Evolutionary conservation across 1,284 basidiomycete genomes (phyloP).

Genomic region (Microbotryum intermedium): DNA sequence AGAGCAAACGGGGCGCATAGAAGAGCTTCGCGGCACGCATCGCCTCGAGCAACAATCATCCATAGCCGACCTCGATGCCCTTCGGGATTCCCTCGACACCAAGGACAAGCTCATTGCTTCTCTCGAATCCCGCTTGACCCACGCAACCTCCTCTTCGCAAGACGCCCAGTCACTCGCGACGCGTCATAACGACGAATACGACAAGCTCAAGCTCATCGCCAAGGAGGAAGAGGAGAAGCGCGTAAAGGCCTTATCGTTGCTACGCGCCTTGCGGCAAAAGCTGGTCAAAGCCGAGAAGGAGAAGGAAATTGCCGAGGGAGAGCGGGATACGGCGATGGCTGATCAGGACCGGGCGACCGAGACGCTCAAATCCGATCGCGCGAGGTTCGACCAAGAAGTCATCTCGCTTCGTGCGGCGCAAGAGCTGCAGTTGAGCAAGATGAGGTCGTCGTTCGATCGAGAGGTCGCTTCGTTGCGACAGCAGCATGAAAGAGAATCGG

Average conservation of each 20-base stretch:
- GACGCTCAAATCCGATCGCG: constrained; percentile 50
- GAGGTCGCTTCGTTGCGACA: constrained; percentile 58
- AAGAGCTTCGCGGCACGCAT: constrained; percentile 74
- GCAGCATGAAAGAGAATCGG: constrained; percentile 62
- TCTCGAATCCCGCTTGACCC: constrained; percentile 41
- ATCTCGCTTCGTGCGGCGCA: constrained; percentile 48
- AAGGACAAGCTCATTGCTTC: constrained; percentile 12
- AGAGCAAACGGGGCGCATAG: constrained; percentile 75
- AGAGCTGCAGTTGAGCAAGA: constrained; percentile 57
- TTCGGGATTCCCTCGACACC: constrained; percentile 48
- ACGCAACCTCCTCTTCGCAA: constrained; percentile 30
- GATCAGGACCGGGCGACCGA: constrained; percentile 54
- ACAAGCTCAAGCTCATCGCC: constrained; percentile 51
- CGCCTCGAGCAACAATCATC: constrained; percentile 66
- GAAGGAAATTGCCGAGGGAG: constrained; percentile 54
- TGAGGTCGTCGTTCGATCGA: constrained; percentile 66
- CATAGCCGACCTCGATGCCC: constrained; percentile 58
- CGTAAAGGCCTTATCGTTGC: constrained; percentile 75
- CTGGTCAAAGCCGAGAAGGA: constrained; percentile 87
- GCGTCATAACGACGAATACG: constrained; percentile 38
- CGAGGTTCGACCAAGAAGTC: constrained; percentile 49
- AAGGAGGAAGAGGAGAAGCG: constrained; percentile 95
- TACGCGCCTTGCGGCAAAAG: constrained; percentile 83
- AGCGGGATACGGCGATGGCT: constrained; percentile 37
- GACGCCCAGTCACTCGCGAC: constrained; percentile 49